Base-by-base conservation (phyloP, 2,329 filamentous ascomycete species). In the Colletotrichum tabaci region DNA sequence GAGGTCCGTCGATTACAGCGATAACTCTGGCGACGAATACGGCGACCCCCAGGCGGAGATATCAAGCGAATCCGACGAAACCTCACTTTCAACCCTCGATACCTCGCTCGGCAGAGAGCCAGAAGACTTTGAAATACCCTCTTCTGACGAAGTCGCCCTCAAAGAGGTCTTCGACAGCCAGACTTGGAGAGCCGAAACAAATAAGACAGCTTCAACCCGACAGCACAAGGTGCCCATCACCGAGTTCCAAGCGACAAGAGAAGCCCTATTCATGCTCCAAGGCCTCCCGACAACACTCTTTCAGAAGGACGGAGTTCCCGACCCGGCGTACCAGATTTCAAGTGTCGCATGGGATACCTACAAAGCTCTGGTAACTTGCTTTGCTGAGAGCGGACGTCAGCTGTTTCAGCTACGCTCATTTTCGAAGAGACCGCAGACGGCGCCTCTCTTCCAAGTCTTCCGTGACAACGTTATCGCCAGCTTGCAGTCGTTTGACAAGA, bases 221-320 rank as follows among this genome's bases (percentile, higher is more conserved):
- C 15, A 69, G 64, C 47, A 68, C 73, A 38, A 76, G 74, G 30
- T 74, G 3, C 44, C 71, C 9, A 46, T 74, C 2, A 63, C 55
- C 15, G 73, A 74, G 21, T 74, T 74, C 30, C 73, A 74, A 30
- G 65, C 68, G 26, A 61, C 66, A 30, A 61, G 82, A 84, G 72
- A 74, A 77, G 89, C 90, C 0, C 84, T 98, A 0, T 96, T 94
- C 76, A 97, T 98, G 94, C 87, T 98, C 0, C 89, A 90, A 65
- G 95, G 95, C 0, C 83, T 96, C 4, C 88, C 91, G 7, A 96
- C 93, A 2, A 92, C 90, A 2, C 78, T 98, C 1, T 98, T 95
- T 76, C 83, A 82, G 67, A 26, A 75, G 4, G 77, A 84, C 60
- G 84, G 82, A 16, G 74, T 79, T 8, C 83, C 84, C 0, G 78